Evolutionary conservation across 2,329 filamentous ascomycete species (phyloP), one percentile per base, ranked within the genome.

Genomic region (Eutypella sp.): DNA sequence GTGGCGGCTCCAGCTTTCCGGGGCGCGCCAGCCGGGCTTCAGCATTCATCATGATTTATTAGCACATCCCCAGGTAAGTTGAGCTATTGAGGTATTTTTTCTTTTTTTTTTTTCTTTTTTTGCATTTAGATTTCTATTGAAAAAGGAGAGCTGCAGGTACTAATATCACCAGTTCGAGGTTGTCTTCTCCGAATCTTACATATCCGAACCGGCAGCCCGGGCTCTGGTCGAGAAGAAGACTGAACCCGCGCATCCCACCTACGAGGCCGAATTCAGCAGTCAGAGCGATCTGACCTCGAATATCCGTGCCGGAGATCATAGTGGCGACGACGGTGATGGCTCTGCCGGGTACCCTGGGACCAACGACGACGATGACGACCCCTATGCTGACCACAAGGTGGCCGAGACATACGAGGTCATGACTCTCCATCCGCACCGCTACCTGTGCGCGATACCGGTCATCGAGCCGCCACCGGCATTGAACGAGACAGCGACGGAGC

Each of bases 11-110:
- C 73, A 68, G 63, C 67, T 78, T 24, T 68, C 66, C 55, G 58
- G 56, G 52, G 78, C 76, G 54, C 71, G 73, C 39, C 73, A 76
- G 39, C 71, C 70, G 7, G 69, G 73, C 45, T 96, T 96, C 71
- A 95, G 85, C 69, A 87, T 95, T 46, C 84, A 93, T 59, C 89
- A 95, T 62, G 91, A 96, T 63, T 67, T 96, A 42, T 76, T 95
- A 46, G 89, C 89, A 16, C 89, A 86, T 67, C 91, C 91, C 10
- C 89, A 93, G 77, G 88, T 92, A 73, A 52, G 73, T 59, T 31
- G 42, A 37, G 19, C 34, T 42, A 13, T 41, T n/a, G 5, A 33
- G 18, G 31, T 23, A n/a, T n/a, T n/a, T n/a, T n/a, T n/a, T n/a
- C n/a, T n/a, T n/a, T n/a, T n/a, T n/a, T n/a, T 34, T 9, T 19